Evolutionary conservation across 106 monocot genomes (phyloP).

Genomic region (Cymbidium sinense): DNA sequence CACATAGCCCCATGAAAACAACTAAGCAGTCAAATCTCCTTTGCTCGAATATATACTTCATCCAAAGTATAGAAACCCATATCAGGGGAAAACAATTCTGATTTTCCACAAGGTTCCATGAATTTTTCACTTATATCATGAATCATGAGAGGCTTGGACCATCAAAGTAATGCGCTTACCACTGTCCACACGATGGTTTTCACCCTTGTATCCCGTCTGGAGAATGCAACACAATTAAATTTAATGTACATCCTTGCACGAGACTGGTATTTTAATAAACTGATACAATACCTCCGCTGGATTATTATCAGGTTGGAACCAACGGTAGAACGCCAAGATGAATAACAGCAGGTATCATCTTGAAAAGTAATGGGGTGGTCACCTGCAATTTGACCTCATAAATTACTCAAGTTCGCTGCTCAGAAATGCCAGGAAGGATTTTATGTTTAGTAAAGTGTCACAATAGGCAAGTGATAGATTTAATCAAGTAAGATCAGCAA

Average conservation of each 20-base stretch:
- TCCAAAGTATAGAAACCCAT: constrained; percentile 19
- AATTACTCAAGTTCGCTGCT: background rate
- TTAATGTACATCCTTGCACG: background rate
- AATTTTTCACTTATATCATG: constrained; percentile 21
- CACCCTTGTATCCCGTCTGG: constrained; percentile 34
- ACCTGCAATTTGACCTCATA: constrained; percentile 19
- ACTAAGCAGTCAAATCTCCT: constrained; percentile 18
- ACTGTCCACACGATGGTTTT: constrained; percentile 40
- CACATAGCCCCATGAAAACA: background rate
- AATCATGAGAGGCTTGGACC: constrained; percentile 66
- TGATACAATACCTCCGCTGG: constrained; percentile 21
- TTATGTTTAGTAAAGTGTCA: background rate
- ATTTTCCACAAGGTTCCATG: constrained; percentile 22
- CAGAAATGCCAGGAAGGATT: background rate
- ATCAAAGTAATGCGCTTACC: constrained; percentile 52
- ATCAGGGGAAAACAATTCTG: background rate
- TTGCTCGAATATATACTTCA: constrained; percentile 13
- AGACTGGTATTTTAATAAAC: background rate
- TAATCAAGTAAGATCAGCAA: too few relatives aligned
- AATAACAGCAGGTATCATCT: constrained; percentile 43
- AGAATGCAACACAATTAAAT: background rate
- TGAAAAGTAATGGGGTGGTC: constrained; percentile 43
- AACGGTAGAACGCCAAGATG: constrained; percentile 39
- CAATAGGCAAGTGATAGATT: too few relatives aligned
- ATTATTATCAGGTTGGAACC: constrained; percentile 35